phyloP scores from a whole-genome alignment of 1,139 yeast species.

The Meyerozyma sp. region DNA sequence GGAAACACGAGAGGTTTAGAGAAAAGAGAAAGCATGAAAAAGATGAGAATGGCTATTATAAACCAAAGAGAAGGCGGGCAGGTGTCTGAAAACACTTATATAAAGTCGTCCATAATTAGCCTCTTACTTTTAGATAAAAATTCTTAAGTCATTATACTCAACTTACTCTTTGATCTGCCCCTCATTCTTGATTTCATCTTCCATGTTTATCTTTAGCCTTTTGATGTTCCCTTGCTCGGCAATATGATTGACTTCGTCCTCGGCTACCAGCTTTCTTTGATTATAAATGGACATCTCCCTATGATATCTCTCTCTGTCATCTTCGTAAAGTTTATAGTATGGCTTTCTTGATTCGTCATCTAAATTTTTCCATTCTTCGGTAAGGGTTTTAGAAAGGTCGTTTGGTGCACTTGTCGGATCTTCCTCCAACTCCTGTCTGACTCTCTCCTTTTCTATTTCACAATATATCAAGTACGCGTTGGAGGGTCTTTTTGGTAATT shows the following conservation, averaged over 20 bases:
- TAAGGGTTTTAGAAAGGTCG: slow-evolving; percentile 71
- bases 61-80: slow-evolving; percentile 47
- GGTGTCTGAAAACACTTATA: neutral
- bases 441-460: slow-evolving; percentile 75
- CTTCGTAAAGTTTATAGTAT: slow-evolving; percentile 71
- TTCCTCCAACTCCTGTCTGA: slow-evolving; percentile 46
- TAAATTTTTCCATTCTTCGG: slow-evolving; percentile 82
- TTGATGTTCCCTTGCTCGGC: slow-evolving; percentile 1
- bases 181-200: neutral
- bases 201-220: neutral
- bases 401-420: slow-evolving; percentile 42
- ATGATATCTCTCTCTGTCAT: slow-evolving; percentile 71
- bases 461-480: slow-evolving; percentile 86
- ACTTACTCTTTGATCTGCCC: neutral
- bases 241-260: slow-evolving; percentile 4
- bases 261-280: slow-evolving; percentile 25
- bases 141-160: neutral
- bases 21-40: slow-evolving; percentile 71
- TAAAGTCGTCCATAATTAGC: too few relatives aligned
- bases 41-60: slow-evolving; percentile 73
- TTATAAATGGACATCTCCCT: slow-evolving; percentile 65
- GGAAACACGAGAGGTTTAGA: slow-evolving; percentile 68
- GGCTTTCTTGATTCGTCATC: slow-evolving; percentile 69
- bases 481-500: slow-evolving; percentile 82
- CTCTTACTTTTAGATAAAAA: neutral